phyloP scores from a whole-genome alignment of 176 grass and related monocot genomes.

The Triticum timopheevii region DNA sequence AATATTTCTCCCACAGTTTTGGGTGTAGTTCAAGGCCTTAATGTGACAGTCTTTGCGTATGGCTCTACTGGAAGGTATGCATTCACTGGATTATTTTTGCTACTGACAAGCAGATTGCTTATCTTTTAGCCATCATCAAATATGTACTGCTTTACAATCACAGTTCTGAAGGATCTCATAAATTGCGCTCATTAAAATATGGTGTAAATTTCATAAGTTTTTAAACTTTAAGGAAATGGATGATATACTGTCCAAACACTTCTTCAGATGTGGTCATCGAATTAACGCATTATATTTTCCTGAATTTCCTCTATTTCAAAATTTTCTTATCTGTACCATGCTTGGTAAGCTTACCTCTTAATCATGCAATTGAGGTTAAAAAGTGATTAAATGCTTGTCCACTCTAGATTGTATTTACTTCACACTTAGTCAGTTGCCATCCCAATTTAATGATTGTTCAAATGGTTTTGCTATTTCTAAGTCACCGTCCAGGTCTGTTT shows the following conservation, averaged over 20 bases:
- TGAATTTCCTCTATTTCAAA: background rate
- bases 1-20: constrained; percentile 88
- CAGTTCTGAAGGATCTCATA: background rate
- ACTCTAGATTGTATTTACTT: background rate
- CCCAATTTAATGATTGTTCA: background rate
- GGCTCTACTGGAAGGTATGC: constrained; percentile 98
- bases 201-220: background rate
- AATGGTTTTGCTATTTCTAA: background rate
- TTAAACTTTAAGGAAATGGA: background rate
- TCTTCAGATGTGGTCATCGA: background rate
- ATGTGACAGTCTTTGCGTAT: constrained; percentile 98
- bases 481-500: background rate
- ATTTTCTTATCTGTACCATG: background rate
- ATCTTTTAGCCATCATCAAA: background rate
- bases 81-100: constrained; percentile 4
- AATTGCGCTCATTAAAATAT: constrained; percentile 5
- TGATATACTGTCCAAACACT: background rate
- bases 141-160: background rate
- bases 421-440: background rate
- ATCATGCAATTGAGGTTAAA: background rate
- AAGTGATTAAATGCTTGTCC: background rate
- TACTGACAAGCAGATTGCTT: background rate
- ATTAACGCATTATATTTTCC: background rate
- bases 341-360: background rate
- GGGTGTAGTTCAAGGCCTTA: constrained; percentile 96